Conservation (phyloP, 768 basidiomycete species). For the Pisolithus marmoratus region DNA sequence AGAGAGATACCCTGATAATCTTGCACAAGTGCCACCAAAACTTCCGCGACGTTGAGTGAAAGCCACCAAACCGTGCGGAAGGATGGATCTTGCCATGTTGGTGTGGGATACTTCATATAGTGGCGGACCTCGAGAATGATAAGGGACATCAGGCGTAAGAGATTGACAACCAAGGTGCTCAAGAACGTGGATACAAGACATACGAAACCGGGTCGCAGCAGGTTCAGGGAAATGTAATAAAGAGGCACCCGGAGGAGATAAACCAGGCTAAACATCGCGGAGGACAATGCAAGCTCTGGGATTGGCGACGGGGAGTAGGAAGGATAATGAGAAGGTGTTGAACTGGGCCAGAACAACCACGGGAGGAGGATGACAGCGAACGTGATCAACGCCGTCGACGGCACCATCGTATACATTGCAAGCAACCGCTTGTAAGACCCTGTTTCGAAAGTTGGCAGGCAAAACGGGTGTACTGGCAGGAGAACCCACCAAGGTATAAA, state of each 20-base stretch:
- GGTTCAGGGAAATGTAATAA: slow-evolving; percentile 30
- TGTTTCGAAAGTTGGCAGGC: slow-evolving; percentile 18
- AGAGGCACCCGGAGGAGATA: slow-evolving; percentile 28
- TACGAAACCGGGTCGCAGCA: slow-evolving; percentile 21
- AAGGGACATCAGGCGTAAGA: slow-evolving; percentile 50
- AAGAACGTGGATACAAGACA: slow-evolving; percentile 35
- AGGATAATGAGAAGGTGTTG: slow-evolving; percentile 36
- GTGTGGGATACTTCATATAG: slow-evolving; percentile 33
- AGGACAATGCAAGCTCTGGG: slow-evolving; percentile 57
- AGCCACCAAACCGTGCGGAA: slow-evolving; percentile 76
- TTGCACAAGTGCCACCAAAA: slow-evolving; percentile 57
- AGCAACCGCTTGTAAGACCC: slow-evolving; percentile 59
- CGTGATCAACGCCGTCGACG: slow-evolving; percentile 43
- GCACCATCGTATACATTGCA: slow-evolving; percentile 55
- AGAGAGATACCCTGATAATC: slow-evolving; percentile 63
- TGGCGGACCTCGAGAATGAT: slow-evolving; percentile 48
- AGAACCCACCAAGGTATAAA: slow-evolving; percentile 40
- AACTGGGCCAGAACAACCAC: slow-evolving; percentile 39
- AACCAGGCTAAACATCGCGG: slow-evolving; percentile 43
- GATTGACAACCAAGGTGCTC: slow-evolving; percentile 46
- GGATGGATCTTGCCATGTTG: slow-evolving; percentile 50
- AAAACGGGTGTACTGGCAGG: slow-evolving; percentile 4
- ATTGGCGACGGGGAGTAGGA: slow-evolving; percentile 55
- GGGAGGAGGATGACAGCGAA: slow-evolving; percentile 49
- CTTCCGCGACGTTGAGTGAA: slow-evolving; percentile 65